phyloP scores from a whole-genome alignment of 139 green algal species.

The Auxenochlorella protothecoides region DNA sequence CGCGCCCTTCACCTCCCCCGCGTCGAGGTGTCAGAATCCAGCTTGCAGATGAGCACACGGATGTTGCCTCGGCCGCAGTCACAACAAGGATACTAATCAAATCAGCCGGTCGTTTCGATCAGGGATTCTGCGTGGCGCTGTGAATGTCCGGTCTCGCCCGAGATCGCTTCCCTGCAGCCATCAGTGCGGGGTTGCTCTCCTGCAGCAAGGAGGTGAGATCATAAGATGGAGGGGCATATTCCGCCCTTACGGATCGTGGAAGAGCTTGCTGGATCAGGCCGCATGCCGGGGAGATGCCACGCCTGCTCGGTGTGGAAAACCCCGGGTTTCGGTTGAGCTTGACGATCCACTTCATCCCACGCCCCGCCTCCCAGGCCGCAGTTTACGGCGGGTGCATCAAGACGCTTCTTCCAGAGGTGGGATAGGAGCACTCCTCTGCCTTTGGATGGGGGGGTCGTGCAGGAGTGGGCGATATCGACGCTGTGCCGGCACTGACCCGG shows the following conservation, averaged over 20 bases:
- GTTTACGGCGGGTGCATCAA: not conserved
- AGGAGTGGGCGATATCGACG: no score
- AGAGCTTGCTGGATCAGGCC: not conserved
- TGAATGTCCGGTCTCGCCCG: not conserved
- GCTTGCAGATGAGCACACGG: no score
- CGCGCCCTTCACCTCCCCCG: no score
- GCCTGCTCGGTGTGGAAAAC: not conserved
- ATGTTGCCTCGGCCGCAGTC: not conserved
- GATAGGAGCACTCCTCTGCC: not conserved
- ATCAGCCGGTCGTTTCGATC: no score
- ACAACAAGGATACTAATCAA: not conserved
- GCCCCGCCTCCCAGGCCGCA: not conserved
- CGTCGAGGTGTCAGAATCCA: no score
- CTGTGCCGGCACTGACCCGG: not conserved
- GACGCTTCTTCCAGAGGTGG: not conserved
- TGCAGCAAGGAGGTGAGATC: slow-evolving; percentile 6
- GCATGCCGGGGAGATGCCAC: not conserved
- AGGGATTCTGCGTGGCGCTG: no score
- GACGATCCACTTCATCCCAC: not conserved
- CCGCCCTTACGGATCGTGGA: not conserved
- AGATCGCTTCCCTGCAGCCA: slow-evolving; percentile 6
- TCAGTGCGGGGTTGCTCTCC: not conserved
- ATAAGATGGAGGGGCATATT: not conserved
- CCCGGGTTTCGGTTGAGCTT: not conserved
- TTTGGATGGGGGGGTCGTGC: not conserved